Percentiles rank a stretch among this genome's conserved stretches.
Evolutionary conservation across 1,284 basidiomycete genomes (phyloP).

Genomic region (Leccinum proliferum): DNA sequence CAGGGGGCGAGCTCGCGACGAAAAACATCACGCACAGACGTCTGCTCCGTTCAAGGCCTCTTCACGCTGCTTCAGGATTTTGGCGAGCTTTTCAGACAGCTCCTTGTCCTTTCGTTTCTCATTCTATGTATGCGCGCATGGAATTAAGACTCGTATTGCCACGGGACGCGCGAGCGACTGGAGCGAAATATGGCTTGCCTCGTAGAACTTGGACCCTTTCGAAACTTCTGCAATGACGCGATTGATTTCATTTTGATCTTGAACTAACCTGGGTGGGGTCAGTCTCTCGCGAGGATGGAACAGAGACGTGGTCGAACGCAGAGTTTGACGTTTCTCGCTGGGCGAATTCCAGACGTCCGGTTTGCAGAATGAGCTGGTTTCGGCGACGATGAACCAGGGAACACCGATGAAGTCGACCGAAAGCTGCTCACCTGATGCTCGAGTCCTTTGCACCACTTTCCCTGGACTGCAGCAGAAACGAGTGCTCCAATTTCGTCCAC

Average conservation of each 20-base stretch:
- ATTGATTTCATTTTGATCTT: conserved; percentile 77
- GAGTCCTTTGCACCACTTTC: conserved; percentile 59
- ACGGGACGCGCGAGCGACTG: not conserved
- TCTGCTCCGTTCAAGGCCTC: conserved; percentile 53
- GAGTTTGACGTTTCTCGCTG: conserved; percentile 44
- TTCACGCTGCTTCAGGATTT: conserved; percentile 61
- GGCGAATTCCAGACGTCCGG: conserved; percentile 56
- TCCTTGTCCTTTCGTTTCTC: conserved; percentile 83
- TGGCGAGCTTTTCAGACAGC: conserved; percentile 65
- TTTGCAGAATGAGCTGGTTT: conserved; percentile 61
- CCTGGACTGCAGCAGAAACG: conserved; percentile 47
- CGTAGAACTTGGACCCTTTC: conserved; percentile 81
- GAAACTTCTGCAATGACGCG: conserved; percentile 75
- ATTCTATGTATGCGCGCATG: conserved; percentile 41
- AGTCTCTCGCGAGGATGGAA: conserved; percentile 24
- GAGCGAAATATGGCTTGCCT: conserved; percentile 39
- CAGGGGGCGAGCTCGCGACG: not conserved
- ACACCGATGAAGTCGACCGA: not conserved
- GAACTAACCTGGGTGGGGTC: conserved; percentile 48
- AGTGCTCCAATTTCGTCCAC: conserved; percentile 69
- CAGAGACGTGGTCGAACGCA: conserved; percentile 38
- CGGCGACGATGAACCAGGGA: conserved; percentile 1
- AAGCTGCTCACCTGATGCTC: conserved; percentile 52
- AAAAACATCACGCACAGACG: conserved; percentile 42
- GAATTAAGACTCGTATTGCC: conserved; percentile 1